Conservation (phyloP, 2,329 filamentous ascomycete species). For the Botrytis porri region DNA sequence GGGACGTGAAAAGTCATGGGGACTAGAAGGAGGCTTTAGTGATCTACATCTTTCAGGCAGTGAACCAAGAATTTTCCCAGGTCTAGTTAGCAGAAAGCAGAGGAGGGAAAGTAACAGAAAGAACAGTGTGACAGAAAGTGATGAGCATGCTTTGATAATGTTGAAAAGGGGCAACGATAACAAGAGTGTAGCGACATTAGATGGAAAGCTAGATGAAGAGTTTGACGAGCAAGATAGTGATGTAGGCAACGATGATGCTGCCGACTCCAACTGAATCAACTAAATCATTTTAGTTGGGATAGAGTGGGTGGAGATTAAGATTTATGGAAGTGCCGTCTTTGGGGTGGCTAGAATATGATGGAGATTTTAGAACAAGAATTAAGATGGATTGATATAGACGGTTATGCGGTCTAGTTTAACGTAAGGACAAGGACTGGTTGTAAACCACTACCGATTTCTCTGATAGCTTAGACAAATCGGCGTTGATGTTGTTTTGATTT, state of each 20-base stretch:
- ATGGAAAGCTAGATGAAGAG: conserved; percentile 18
- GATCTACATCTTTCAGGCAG: conserved; percentile 52
- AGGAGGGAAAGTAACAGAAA: conserved; percentile 32
- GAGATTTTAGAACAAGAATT: neutral
- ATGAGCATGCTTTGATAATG: conserved; percentile 24
- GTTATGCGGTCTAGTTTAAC: neutral
- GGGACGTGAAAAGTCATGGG: conserved; percentile 40
- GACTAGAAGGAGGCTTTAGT: conserved; percentile 40
- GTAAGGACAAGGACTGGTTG: neutral
- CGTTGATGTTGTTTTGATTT: neutral
- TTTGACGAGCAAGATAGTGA: neutral
- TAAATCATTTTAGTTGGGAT: neutral
- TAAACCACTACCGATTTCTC: neutral
- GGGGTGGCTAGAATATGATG: neutral
- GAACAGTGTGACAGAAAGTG: conserved; percentile 33
- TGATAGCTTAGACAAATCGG: neutral
- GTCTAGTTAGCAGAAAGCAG: conserved; percentile 53
- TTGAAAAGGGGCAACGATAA: neutral
- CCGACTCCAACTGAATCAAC: neutral
- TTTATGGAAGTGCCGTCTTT: neutral
- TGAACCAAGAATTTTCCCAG: conserved; percentile 71
- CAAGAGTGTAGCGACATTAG: neutral
- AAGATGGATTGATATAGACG: neutral
- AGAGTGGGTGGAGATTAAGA: neutral
- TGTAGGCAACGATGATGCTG: conserved; percentile 9